Conservation (phyloP, 805 yeast species). For the Komagataella pseudopastoris region DNA sequence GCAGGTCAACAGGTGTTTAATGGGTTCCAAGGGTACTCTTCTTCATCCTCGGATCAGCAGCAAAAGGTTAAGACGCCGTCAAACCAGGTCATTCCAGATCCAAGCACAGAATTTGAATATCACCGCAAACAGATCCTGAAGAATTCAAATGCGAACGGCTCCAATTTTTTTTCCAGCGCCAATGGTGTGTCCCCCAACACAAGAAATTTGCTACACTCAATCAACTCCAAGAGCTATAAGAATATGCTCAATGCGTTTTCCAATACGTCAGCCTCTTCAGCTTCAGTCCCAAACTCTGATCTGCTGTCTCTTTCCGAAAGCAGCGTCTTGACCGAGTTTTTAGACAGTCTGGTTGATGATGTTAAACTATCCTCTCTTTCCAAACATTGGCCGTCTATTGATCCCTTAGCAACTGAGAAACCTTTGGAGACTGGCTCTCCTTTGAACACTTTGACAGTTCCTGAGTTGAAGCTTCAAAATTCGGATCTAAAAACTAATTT, state of each 20-base stretch:
- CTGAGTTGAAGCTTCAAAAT: conserved; percentile 1
- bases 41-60: background rate
- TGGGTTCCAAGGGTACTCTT: background rate
- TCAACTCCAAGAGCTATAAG: conserved; percentile 12
- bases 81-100: background rate
- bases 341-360: conserved; percentile 22
- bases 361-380: conserved; percentile 13
- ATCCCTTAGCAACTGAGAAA: conserved; percentile 9
- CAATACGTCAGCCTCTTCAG: no score
- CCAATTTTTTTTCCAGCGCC: background rate
- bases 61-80: conserved; percentile 1
- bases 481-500: background rate
- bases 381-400: conserved; percentile 19
- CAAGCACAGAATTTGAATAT: background rate
- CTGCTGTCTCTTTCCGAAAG: conserved; percentile 19
- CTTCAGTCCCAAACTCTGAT: conserved; percentile 7
- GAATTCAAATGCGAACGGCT: background rate
- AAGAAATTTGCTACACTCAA: conserved; percentile 14
- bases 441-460: background rate
- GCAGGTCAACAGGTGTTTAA: background rate
- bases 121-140: conserved; percentile 2
- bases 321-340: conserved; percentile 18
- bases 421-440: background rate
- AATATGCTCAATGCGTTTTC: conserved; percentile 1
- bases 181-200: conserved; percentile 18